Evolutionary conservation across 2,329 filamentous ascomycete genomes (phyloP), one percentile per base, ranked within the genome.

Genomic region (Phaeosphaeriaceae sp.): DNA sequence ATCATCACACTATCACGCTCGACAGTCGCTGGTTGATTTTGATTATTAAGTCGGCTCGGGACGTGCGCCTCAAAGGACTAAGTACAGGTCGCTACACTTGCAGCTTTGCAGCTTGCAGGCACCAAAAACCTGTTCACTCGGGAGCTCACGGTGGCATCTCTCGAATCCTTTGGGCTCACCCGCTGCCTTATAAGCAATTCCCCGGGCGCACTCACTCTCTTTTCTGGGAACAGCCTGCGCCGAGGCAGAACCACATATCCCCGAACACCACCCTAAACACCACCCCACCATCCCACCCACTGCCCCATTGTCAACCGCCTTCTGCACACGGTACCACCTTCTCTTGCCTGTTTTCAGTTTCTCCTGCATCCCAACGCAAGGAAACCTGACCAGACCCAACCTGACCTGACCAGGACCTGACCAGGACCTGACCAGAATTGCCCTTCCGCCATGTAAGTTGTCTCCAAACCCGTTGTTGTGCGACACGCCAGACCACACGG

Each of bases 291-390:
- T 50, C 58, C 51, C 45, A 46, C 52, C 45, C 30, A 35, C 40
- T 41, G 38, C 46, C 42, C 41, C 38, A 28, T 37, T 42, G 41
- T 23, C 52, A 49, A 33, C n/a, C n/a, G n/a, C n/a, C 44, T 46
- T 50, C 47, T 39, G 46, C 62, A 59, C 65, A 61, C 64, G 63
- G 66, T 70, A 60, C 63, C 48, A 72, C 70, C 28, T 50, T 52
- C 63, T 66, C 61, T 64, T 68, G 55, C 46, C 65, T 64, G 46
- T 46, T 67, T 72, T 55, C 47, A 72, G 70, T 47, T 44, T 34
- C 49, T 46, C 64, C 58, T 68, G 70, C 70, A 73, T 69, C 61
- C 49, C 34, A 54, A 63, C 62, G 64, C 67, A 70, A 69, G 65
- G 65, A 69, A 55, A 53, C 50, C 56, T 50, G 32, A 23, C 36